phyloP scores from a whole-genome alignment of 352 stramenopile genomes.

The Peronosclerospora sorghi region DNA sequence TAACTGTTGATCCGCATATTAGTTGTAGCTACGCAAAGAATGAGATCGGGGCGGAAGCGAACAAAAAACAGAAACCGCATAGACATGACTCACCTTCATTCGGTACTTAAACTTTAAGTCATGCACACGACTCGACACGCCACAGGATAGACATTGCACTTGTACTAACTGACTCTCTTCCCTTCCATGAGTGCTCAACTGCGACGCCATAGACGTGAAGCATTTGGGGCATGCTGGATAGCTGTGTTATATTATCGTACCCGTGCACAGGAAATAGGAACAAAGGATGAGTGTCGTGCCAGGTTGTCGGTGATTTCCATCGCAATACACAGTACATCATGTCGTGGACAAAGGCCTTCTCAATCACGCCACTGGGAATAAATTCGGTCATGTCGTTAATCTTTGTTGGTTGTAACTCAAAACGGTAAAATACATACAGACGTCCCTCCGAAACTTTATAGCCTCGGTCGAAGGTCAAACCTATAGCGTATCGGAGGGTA shows the following conservation, averaged over 20 bases:
- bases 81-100: conserved; percentile 21
- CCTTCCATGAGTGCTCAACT: conserved; percentile 4
- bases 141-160: conserved; percentile 26
- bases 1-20: conserved; percentile 17
- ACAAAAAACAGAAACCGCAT: neutral
- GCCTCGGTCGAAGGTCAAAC: no score
- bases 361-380: conserved; percentile 37
- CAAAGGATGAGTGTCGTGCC: neutral
- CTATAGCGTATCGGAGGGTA: no score
- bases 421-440: no score
- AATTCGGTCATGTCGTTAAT: conserved; percentile 24
- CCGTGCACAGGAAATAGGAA: neutral
- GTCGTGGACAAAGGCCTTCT: conserved; percentile 36
- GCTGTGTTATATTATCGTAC: conserved; percentile 12
- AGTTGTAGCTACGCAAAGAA: conserved; percentile 26
- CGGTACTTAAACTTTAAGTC: conserved; percentile 38
- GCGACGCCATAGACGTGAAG: conserved; percentile 28
- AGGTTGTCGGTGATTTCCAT: neutral
- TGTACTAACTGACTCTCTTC: conserved; percentile 5
- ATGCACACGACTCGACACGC: conserved; percentile 5
- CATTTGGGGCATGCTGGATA: conserved; percentile 43
- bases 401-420: no score
- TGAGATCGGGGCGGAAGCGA: neutral
- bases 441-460: no score
- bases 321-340: conserved; percentile 33